A percentile compares a stretch with the other conserved stretches of the same genome.
Conservation (phyloP, 2,329 filamentous ascomycete species). For the Colletotrichum scovillei region DNA sequence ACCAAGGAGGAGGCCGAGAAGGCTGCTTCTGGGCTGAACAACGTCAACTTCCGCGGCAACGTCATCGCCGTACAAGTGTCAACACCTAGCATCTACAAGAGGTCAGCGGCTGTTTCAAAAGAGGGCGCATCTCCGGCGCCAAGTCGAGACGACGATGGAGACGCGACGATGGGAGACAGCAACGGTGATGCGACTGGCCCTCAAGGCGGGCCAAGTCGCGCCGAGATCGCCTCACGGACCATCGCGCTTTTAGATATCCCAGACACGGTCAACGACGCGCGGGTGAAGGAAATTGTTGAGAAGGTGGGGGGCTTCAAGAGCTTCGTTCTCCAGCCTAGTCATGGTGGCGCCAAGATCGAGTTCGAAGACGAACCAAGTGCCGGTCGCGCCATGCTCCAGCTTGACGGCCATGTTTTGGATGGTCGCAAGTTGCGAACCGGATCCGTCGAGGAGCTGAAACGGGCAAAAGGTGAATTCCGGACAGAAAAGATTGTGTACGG, state of each 20-base stretch:
- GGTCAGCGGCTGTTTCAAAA: conserved; percentile 55
- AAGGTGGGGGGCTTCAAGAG: conserved; percentile 78
- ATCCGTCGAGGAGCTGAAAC: conserved; percentile 64
- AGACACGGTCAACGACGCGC: conserved; percentile 91
- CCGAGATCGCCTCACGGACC: conserved; percentile 73
- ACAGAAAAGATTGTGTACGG: conserved; percentile 53
- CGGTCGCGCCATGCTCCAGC: conserved; percentile 74
- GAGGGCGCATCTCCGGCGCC: conserved; percentile 49
- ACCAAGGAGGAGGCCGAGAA: conserved; percentile 75
- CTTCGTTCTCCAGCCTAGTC: conserved; percentile 81
- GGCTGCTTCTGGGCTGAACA: conserved; percentile 76
- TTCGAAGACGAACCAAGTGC: conserved; percentile 77
- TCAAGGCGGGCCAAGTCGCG: conserved; percentile 47
- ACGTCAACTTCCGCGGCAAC: conserved; percentile 75
- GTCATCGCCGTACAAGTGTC: conserved; percentile 75
- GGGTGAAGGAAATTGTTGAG: conserved; percentile 79
- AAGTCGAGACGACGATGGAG: conserved; percentile 49
- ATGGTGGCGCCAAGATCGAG: conserved; percentile 88
- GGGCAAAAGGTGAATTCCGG: conserved; percentile 58
- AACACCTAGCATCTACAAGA: conserved; percentile 66
- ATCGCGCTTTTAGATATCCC: conserved; percentile 87
- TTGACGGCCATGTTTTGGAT: conserved; percentile 67
- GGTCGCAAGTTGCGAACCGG: conserved; percentile 66
- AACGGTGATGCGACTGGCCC: conserved; percentile 18
- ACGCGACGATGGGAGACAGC: conserved; percentile 51